Base-by-base conservation (phyloP, 345 rosid genomes). In the Hibiscus tridactylites region DNA sequence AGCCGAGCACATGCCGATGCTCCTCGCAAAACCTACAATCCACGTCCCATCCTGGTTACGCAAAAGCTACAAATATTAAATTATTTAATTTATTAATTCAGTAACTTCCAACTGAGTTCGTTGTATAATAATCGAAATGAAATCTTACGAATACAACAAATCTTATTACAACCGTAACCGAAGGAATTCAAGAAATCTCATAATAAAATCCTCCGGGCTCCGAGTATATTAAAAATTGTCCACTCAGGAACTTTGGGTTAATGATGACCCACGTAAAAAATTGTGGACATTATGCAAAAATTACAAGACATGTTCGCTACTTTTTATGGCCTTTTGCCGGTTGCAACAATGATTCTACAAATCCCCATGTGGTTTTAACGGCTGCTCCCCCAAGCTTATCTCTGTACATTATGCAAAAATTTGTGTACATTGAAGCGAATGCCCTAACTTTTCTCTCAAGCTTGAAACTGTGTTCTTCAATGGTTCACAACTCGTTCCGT, bases 401-500 rank as follows among this genome's bases (percentile, higher is more conserved):
- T 56, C 0, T 21, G 24, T 21, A 21, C 24, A 21, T 21, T 21
- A 21, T 21, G 24, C 24, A 21, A 21, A 21, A 21, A 21, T 21
- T 21, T 21, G 24, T 21, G 24, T 21, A 21, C 24, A 21, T 21
- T 21, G 33, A 31, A 95, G 78, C 72, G 72, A 63, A 76, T 77
- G 85, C 68, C 71, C 82, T 74, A 87, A 67, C 63, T 73, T 84
- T 50, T 53, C 75, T 72, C 78, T 79, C 77, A 90, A 70, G 31
- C 31, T 29, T 28, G 78, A 83, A 68, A 79, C 73, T 1, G 86
- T 79, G 50, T 86, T 78, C 84, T 79, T 88, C 54, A 92, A 61
- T 42, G 73, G 67, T 75, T 73, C 76, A 1, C 72, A 63, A 65
- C 77, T 68, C 3, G n/a, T 61, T 61, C 73, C 84, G 8, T 84